A percentile compares a stretch with the other conserved stretches of the same genome.
Conservation (phyloP, 108 stramenopile genomes). For the Cyclotella cryptica region DNA sequence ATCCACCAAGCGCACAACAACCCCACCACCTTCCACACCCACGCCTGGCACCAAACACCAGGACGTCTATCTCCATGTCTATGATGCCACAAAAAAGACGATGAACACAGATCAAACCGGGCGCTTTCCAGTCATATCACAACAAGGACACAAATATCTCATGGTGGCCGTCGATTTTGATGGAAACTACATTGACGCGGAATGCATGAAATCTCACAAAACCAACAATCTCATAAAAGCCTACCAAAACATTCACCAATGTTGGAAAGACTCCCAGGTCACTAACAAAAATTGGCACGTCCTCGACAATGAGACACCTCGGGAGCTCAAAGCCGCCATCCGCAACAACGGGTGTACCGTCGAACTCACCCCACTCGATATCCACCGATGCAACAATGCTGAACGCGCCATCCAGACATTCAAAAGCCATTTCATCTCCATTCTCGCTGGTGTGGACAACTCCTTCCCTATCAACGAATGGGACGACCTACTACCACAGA, state of each 20-base stretch:
- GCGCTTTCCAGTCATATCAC: neutral
- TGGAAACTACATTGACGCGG: constrained; percentile 1
- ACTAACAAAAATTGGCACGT: neutral
- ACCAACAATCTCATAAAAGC: constrained; percentile 9
- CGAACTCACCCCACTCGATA: constrained; percentile 42
- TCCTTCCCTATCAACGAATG: constrained; percentile 30
- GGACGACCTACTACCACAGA: constrained; percentile 46
- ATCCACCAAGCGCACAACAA: too few relatives aligned
- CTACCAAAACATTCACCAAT: constrained; percentile 6
- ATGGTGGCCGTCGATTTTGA: constrained; percentile 3
- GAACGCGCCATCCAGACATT: constrained; percentile 62
- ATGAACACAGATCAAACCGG: constrained; percentile 27
- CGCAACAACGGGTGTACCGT: constrained; percentile 4
- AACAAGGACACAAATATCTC: constrained; percentile 1
- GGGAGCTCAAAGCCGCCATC: neutral
- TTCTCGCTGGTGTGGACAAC: neutral
- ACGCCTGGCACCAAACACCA: neutral
- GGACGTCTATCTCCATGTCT: neutral
- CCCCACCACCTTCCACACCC: neutral
- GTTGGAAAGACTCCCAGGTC: constrained; percentile 1
- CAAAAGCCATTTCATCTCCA: constrained; percentile 45
- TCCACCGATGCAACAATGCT: constrained; percentile 53
- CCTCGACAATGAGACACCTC: neutral
- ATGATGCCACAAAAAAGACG: neutral
- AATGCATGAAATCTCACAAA: constrained; percentile 11